phyloP scores from a whole-genome alignment of 495 filamentous ascomycete species.

The Trichoderma gamsii region DNA sequence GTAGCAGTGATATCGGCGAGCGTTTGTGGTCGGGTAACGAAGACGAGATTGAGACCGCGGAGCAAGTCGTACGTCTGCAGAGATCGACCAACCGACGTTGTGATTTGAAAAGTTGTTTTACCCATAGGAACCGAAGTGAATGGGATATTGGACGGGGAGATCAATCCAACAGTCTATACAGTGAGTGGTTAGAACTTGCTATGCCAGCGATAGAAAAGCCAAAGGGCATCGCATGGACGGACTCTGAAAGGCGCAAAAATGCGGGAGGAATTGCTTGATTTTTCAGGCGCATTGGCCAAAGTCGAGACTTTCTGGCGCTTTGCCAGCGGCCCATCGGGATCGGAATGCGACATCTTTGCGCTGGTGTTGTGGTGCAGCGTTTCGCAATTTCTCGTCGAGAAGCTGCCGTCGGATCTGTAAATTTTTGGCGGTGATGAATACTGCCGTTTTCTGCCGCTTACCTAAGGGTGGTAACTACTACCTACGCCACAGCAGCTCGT shows the following conservation, averaged over 20 bases:
- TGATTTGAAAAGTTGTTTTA: constrained; percentile 93
- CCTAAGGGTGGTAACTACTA: neutral
- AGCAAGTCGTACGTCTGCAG: constrained; percentile 94
- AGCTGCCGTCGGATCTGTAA: constrained; percentile 1
- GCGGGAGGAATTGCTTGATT: constrained; percentile 48
- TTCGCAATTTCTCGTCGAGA: constrained; percentile 13
- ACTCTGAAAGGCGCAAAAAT: constrained; percentile 92
- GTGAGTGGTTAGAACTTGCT: constrained; percentile 7
- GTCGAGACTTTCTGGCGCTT: constrained; percentile 61
- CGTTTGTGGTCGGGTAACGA: constrained; percentile 84
- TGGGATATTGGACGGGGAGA: constrained; percentile 82
- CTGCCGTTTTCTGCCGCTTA: constrained; percentile 20
- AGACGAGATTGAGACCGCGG: constrained; percentile 81
- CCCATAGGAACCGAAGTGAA: constrained; percentile 84
- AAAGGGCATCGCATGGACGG: constrained; percentile 31
- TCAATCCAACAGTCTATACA: constrained; percentile 76
- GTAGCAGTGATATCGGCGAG: constrained; percentile 81
- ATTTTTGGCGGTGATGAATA: constrained; percentile 17
- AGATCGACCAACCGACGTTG: constrained; percentile 81
- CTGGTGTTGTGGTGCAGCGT: constrained; percentile 11
- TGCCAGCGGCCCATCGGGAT: constrained; percentile 46
- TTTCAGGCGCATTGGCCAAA: constrained; percentile 28
- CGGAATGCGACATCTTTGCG: constrained; percentile 42
- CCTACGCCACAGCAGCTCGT: neutral
- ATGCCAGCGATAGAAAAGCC: constrained; percentile 3